Evolutionary conservation across 2,329 filamentous ascomycete genomes (phyloP).

Genomic region (Shiraia sp.): DNA sequence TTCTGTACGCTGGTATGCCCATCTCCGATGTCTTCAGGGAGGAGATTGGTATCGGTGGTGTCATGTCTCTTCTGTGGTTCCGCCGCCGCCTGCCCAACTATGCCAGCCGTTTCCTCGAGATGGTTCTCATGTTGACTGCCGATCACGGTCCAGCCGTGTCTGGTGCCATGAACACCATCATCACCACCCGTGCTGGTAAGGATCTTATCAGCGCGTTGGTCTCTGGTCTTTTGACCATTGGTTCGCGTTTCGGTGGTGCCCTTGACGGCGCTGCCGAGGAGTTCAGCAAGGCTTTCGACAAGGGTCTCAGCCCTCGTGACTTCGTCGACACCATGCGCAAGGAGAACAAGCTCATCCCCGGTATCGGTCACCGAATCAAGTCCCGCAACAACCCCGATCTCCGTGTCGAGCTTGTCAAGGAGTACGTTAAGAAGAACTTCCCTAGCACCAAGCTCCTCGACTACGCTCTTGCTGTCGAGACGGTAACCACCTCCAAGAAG

Average conservation of each 20-base stretch:
- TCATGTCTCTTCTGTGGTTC: constrained; percentile 99
- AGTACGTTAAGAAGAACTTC: constrained; percentile 98
- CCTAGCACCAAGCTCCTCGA: constrained; percentile 97
- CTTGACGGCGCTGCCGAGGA: constrained; percentile 97
- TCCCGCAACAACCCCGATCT: constrained; percentile 99
- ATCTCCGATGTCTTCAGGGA: constrained; percentile 99
- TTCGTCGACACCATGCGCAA: constrained; percentile 99
- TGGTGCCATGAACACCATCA: constrained; percentile 99
- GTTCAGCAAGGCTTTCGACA: constrained; percentile 97
- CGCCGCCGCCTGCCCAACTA: constrained; percentile 93
- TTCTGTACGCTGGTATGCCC: constrained; percentile 98
- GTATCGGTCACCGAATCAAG: constrained; percentile 99
- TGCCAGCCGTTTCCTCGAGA: constrained; percentile 98
- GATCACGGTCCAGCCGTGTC: constrained; percentile 99
- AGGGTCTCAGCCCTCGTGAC: constrained; percentile 96
- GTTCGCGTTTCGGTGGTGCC: constrained; percentile 97
- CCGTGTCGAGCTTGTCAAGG: constrained; percentile 98
- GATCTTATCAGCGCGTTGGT: constrained; percentile 95
- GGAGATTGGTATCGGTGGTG: constrained; percentile 98
- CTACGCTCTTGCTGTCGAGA: constrained; percentile 97
- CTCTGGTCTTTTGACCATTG: constrained; percentile 95
- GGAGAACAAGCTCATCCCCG: constrained; percentile 99
- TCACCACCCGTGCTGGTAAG: constrained; percentile 98
- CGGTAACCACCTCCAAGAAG: constrained; percentile 99
- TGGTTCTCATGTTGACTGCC: constrained; percentile 99